phyloP scores from a whole-genome alignment of 2,329 filamentous ascomycete species.

The Geosmithia flava region DNA sequence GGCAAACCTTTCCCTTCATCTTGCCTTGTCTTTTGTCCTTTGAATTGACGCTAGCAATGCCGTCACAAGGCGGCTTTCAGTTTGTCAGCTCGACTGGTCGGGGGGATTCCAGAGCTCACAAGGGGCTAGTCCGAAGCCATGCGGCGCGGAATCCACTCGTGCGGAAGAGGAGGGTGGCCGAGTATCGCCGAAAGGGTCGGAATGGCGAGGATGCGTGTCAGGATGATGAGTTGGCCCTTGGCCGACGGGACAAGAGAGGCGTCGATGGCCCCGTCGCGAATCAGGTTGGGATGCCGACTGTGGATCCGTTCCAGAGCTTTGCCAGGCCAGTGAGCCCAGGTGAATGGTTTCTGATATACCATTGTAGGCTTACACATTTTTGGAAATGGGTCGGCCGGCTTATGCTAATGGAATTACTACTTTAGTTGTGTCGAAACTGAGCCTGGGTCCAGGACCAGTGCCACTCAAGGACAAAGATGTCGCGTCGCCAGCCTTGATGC shows the following conservation, averaged over 20 bases:
- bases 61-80: not conserved
- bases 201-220: not conserved
- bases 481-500: not conserved
- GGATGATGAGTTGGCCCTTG: not conserved
- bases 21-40: not conserved
- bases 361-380: not conserved
- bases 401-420: not conserved
- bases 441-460: not conserved
- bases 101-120: not conserved
- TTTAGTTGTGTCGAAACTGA: not conserved
- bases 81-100: not conserved
- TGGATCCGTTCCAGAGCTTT: conserved; percentile 1
- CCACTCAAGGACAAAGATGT: not conserved
- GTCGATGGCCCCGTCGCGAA: not conserved
- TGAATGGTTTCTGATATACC: not conserved
- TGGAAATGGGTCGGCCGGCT: not conserved
- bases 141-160: not conserved
- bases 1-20: not conserved
- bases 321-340: not conserved
- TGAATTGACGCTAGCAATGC: not conserved
- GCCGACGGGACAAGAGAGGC: not conserved
- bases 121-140: not conserved
- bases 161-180: not conserved
- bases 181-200: not conserved
- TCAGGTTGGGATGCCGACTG: not conserved